Evolutionary conservation across 1,284 basidiomycete genomes (phyloP), one percentile per base, ranked within the genome.

Genomic region (Blastosporella zonata): DNA sequence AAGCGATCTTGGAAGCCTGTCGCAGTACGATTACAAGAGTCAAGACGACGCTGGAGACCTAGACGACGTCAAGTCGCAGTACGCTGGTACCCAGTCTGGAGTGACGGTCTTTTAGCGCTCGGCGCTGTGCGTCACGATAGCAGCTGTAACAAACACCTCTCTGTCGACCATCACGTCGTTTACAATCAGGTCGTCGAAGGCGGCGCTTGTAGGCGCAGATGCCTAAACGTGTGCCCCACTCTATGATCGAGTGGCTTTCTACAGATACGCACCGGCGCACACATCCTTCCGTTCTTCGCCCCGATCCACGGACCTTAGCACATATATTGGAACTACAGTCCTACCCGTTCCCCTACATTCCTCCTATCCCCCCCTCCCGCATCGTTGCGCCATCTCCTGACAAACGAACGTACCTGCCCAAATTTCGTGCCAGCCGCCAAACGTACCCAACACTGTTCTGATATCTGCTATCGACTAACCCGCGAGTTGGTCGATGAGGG

Each of bases 41-140:
- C 87, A 90, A 64, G 88, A 90, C 56, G 89, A 87, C 53, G 75
- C 77, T 34, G 77, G 71, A 22, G 88, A 91, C 61, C 62, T 82
- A 60, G 88, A 91, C 62, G 89, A 91, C 63, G 80, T 90, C 77
- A 89, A 89, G 71, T 85, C 82, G 49, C 88, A 91, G 66, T 91
- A 91, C 65, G 74, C 85, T 10, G 86, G 84, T 36, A 90, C 87
- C 10, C 88, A 90, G 64, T 81, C 82, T 39, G 89, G 89, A 42
- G 78, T 92, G 52, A 92, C 90, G 36, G 89, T 89, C 55, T 92
- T 87, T 69, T 92, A 55, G 53, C 44, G 21, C 40, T 31, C 36
- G 17, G 29, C 37, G 28, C 18, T 35, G 25, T 46, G 36, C 47
- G 31, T 36, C 38, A 42, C 33, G 29, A 44, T 31, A 42, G 27